A percentile compares a stretch with the other conserved stretches of the same genome.
These are phyloP conservation scores for Asterophora lycoperdoides DNA, from an alignment of 768 basidiomycete genomes.

Conservation along the genomic window DNA sequence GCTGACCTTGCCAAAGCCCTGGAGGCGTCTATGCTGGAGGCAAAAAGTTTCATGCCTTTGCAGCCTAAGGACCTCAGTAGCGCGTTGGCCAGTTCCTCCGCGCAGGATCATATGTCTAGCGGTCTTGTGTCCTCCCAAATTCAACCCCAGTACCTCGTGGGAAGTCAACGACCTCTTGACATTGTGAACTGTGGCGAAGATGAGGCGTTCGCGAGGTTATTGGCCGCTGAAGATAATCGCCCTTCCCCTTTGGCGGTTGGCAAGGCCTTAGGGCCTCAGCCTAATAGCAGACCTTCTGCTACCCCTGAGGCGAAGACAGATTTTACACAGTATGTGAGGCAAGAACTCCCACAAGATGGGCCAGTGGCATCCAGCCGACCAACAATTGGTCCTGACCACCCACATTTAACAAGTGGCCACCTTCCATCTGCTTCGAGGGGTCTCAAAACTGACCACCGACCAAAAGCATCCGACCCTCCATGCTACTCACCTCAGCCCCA, in stretches of 20 bases:
- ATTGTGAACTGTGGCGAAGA: conserved; percentile 29
- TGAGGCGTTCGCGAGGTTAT: conserved; percentile 39
- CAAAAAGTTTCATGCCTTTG: background rate
- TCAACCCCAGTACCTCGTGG: background rate
- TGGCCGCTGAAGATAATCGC: conserved; percentile 31
- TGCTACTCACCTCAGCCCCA: background rate
- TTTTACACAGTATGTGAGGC: background rate
- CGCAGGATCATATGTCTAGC: background rate
- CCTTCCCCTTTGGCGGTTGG: background rate
- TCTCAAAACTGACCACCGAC: background rate
- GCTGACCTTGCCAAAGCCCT: conserved; percentile 64
- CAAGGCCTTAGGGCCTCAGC: background rate
- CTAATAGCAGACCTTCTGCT: background rate
- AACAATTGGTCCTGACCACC: background rate
- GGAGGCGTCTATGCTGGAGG: conserved; percentile 40
- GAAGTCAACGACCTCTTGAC: background rate
- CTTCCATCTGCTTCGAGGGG: background rate
- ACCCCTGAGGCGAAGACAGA: background rate
- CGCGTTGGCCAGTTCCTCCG: conserved; percentile 21
- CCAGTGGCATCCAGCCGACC: background rate
- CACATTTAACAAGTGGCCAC: background rate
- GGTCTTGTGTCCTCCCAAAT: too few relatives aligned
- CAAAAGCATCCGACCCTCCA: background rate
- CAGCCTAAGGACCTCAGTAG: conserved; percentile 7
- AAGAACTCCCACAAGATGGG: background rate